Evolutionary conservation across 2,329 filamentous ascomycete genomes (phyloP).

Genomic region (Fusarium phyllophilum): DNA sequence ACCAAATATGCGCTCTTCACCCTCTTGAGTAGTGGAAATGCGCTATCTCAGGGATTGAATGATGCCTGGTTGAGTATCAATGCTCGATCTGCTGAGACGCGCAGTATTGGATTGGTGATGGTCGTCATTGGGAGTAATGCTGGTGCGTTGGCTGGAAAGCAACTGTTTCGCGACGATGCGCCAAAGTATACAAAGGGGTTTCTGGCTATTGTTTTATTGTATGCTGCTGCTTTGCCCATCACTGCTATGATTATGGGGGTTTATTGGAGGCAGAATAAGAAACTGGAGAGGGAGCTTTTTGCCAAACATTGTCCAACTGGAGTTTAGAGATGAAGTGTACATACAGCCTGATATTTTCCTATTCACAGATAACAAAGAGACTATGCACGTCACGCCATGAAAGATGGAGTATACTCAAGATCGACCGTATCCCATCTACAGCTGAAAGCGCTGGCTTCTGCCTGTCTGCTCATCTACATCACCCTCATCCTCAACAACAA

Average conservation of each 20-base stretch:
- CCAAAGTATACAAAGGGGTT: conserved; percentile 33
- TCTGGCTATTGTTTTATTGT: conserved; percentile 31
- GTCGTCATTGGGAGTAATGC: conserved; percentile 43
- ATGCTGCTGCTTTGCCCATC: conserved; percentile 26
- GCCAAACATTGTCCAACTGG: too few relatives aligned
- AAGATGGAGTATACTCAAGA: too few relatives aligned
- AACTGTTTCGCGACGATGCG: conserved; percentile 38
- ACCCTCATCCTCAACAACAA: too few relatives aligned
- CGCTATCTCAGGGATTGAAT: conserved; percentile 35
- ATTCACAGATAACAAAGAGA: too few relatives aligned
- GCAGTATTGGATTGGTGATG: conserved; percentile 37
- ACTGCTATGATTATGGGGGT: conserved; percentile 32
- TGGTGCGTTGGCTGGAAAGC: conserved; percentile 36
- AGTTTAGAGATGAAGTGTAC: too few relatives aligned
- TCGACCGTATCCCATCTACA: too few relatives aligned
- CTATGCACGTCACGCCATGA: too few relatives aligned
- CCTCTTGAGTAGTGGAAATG: conserved; percentile 36
- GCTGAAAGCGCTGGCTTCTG: too few relatives aligned
- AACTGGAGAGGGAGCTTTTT: background rate
- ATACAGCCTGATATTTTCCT: too few relatives aligned
- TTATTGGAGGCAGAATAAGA: conserved; percentile 40
- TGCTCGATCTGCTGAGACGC: conserved; percentile 11
- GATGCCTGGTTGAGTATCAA: conserved; percentile 43
- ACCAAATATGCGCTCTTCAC: conserved; percentile 31
- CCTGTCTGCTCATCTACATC: too few relatives aligned